These are phyloP conservation scores for Vitis hybrid DNA, from an alignment of 177 flowering plant species.

Conservation along the genomic window DNA sequence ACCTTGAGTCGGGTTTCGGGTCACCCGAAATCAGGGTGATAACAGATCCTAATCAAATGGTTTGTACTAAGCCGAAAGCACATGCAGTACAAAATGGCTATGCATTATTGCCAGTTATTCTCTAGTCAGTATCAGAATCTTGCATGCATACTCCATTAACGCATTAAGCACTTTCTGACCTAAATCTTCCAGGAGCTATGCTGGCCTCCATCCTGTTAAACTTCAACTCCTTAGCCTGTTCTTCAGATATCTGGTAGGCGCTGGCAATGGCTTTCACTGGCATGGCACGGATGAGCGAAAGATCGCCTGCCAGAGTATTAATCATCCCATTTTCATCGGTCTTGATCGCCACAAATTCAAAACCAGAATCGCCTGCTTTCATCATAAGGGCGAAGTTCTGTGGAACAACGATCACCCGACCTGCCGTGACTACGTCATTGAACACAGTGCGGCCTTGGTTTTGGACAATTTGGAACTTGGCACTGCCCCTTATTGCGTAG, in stretches of 20 bases:
- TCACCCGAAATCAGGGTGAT: no score
- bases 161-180: not conserved
- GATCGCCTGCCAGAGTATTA: conserved; percentile 27
- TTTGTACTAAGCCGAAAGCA: no score
- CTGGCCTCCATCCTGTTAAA: conserved; percentile 19
- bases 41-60: not conserved
- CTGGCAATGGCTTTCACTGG: conserved; percentile 27
- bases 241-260: conserved; percentile 25
- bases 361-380: conserved; percentile 27
- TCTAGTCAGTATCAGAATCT: no score
- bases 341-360: conserved; percentile 46
- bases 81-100: no score
- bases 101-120: no score
- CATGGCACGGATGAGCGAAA: conserved; percentile 28
- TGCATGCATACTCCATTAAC: no score
- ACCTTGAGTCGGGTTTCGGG: no score
- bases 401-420: conserved; percentile 55
- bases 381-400: conserved; percentile 49
- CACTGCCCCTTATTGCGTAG: conserved; percentile 47
- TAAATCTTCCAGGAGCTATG: not conserved
- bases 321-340: conserved; percentile 41
- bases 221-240: conserved; percentile 32
- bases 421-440: conserved; percentile 39
- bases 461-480: conserved; percentile 54
- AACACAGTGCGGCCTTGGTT: conserved; percentile 37